phyloP scores from a whole-genome alignment of 2,329 filamentous ascomycete genomes.

The Colletotrichum plurivorum region DNA sequence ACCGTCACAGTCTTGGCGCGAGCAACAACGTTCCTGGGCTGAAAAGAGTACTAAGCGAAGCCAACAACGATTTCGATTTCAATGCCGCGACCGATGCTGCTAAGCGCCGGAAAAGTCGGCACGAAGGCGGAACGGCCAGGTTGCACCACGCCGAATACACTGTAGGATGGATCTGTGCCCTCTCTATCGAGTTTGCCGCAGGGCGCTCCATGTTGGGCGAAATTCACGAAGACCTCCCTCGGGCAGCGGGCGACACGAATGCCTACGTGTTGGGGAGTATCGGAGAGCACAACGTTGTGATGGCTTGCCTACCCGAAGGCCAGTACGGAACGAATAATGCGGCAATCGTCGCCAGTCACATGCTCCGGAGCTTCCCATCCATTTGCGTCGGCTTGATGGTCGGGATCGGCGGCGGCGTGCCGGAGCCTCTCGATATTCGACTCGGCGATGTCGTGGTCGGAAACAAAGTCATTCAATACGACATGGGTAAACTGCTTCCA shows the following conservation, averaged over 20 bases:
- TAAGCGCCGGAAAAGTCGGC: too few relatives aligned
- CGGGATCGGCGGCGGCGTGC: constrained; percentile 44
- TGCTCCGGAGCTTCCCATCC: constrained; percentile 35
- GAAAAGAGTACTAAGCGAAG: too few relatives aligned
- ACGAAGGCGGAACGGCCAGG: too few relatives aligned
- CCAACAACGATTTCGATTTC: too few relatives aligned
- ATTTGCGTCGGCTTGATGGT: constrained; percentile 43
- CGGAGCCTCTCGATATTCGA: constrained; percentile 42
- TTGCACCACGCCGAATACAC: constrained; percentile 29
- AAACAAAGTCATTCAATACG: constrained; percentile 45
- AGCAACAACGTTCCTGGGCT: too few relatives aligned
- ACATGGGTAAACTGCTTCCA: constrained; percentile 43
- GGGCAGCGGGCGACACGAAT: constrained; percentile 41
- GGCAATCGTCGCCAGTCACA: constrained; percentile 38
- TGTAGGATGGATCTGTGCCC: constrained; percentile 41
- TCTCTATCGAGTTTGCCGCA: constrained; percentile 37
- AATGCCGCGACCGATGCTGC: too few relatives aligned
- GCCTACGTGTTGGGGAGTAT: constrained; percentile 44
- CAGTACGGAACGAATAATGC: constrained; percentile 45
- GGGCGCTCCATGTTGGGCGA: constrained; percentile 39
- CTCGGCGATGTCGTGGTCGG: constrained; percentile 48
- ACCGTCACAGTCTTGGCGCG: too few relatives aligned
- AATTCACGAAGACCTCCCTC: constrained; percentile 5
- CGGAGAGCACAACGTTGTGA: constrained; percentile 44
- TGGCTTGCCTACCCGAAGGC: constrained; percentile 44